Conservation (phyloP, 169 alveolate genomes). For the Cryptosporidium muris region DNA sequence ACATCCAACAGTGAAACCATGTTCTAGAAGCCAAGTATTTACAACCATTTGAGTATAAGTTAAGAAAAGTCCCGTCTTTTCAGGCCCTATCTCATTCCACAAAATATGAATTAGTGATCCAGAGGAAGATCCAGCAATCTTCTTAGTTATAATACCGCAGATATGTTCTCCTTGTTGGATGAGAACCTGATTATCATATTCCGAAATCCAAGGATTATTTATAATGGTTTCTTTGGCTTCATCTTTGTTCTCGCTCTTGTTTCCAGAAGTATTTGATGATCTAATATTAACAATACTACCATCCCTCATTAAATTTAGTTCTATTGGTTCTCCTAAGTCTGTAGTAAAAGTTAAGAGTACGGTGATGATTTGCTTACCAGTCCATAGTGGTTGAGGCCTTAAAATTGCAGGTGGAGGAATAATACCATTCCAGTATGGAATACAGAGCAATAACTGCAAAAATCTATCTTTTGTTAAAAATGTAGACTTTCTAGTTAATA, state of each 20-base stretch:
- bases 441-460: slow-evolving; percentile 93
- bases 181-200: slow-evolving; percentile 82
- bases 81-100: slow-evolving; percentile 98
- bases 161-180: slow-evolving; percentile 95
- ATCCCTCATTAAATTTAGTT: slow-evolving; percentile 80
- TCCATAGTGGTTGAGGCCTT: slow-evolving; percentile 97
- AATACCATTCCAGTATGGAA: slow-evolving; percentile 95
- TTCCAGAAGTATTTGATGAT: slow-evolving; percentile 54
- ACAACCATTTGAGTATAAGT: slow-evolving; percentile 95
- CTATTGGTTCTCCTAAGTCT: slow-evolving; percentile 70
- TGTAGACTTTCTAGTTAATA: slow-evolving; percentile 96
- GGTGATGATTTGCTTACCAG: slow-evolving; percentile 98
- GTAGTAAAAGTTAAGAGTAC: slow-evolving; percentile 88
- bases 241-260: slow-evolving; percentile 75
- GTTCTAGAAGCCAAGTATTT: slow-evolving; percentile 95
- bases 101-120: slow-evolving; percentile 97
- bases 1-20: slow-evolving; percentile 98
- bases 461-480: slow-evolving; percentile 93
- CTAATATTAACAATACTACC: slow-evolving; percentile 78
- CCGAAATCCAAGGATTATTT: slow-evolving; percentile 78
- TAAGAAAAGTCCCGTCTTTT: slow-evolving; percentile 92
- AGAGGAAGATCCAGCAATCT: slow-evolving; percentile 96
- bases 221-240: slow-evolving; percentile 74
- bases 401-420: slow-evolving; percentile 98
- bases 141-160: slow-evolving; percentile 96